phyloP scores from a whole-genome alignment of 208 protist species.

The Acanthamoeba polyphaga region DNA sequence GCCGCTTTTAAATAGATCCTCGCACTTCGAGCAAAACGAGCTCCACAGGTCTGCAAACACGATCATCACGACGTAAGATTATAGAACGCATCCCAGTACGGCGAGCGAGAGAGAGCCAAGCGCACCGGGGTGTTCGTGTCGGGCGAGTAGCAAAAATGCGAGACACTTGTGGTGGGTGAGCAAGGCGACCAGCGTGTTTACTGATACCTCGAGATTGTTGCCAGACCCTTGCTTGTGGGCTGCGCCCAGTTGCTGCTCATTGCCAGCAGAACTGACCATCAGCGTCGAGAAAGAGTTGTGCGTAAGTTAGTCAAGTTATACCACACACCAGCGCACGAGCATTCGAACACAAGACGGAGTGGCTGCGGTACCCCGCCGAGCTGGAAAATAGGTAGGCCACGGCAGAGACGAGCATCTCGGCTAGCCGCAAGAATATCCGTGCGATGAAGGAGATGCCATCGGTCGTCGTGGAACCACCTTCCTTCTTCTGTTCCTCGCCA shows the following conservation, averaged over 20 bases:
- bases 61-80: background rate
- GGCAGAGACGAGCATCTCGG: constrained; percentile 28
- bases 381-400: background rate
- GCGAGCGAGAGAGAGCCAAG: background rate
- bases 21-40: background rate
- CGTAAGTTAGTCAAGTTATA: too few species aligned
- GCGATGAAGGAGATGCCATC: constrained; percentile 50
- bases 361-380: background rate
- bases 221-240: background rate
- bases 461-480: background rate
- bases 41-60: background rate
- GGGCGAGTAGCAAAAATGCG: background rate
- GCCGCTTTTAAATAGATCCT: background rate
- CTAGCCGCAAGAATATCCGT: background rate
- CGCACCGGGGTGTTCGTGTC: constrained; percentile 19
- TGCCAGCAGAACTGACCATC: background rate
- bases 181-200: background rate
- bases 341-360: too few species aligned
- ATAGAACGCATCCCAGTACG: background rate
- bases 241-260: background rate
- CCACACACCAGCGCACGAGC: too few species aligned
- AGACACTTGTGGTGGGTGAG: constrained; percentile 18
- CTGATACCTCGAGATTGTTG: background rate
- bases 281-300: background rate
- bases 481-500: background rate